Percentiles rank a stretch among this genome's conserved stretches.
Evolutionary conservation across 495 filamentous ascomycete genomes (phyloP).

Genomic region (Neurospora sp.): DNA sequence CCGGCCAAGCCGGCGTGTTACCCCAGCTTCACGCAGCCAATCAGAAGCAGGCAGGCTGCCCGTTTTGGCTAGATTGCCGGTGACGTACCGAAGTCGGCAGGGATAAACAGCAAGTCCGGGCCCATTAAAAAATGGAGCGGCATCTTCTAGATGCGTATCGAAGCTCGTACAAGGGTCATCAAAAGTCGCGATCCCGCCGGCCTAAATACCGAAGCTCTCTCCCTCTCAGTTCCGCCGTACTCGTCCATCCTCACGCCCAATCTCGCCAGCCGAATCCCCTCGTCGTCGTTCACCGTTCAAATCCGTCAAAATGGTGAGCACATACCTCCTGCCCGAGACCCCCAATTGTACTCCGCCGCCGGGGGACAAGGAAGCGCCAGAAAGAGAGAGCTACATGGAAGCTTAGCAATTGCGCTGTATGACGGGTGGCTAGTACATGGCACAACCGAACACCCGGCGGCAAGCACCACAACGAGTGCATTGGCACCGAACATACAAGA

Average conservation of each 20-base stretch:
- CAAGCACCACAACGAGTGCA: background rate
- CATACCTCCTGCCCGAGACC: background rate
- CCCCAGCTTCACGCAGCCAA: conserved; percentile 4
- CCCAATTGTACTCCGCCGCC: background rate
- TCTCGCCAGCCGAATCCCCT: background rate
- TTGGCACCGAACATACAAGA: background rate
- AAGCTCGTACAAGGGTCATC: conserved; percentile 12
- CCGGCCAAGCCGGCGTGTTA: background rate
- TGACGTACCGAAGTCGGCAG: conserved; percentile 3
- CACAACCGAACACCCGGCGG: background rate
- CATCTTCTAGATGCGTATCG: conserved; percentile 23
- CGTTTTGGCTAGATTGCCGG: background rate
- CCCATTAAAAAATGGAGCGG: conserved; percentile 17
- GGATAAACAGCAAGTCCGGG: conserved; percentile 10
- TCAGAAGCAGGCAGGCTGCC: background rate
- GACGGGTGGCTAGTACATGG: background rate
- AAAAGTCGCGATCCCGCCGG: background rate
- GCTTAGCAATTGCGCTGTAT: background rate
- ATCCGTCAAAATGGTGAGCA: background rate
- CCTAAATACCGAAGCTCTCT: background rate
- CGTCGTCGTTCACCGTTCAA: background rate
- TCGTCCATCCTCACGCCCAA: background rate
- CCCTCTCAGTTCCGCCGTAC: background rate
- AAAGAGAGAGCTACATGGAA: background rate
- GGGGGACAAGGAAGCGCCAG: background rate